A percentile compares a stretch with the other conserved stretches of the same genome.
phyloP scores from a whole-genome alignment of 257 asterid genomes.

The Craterostigma plantagineum region DNA sequence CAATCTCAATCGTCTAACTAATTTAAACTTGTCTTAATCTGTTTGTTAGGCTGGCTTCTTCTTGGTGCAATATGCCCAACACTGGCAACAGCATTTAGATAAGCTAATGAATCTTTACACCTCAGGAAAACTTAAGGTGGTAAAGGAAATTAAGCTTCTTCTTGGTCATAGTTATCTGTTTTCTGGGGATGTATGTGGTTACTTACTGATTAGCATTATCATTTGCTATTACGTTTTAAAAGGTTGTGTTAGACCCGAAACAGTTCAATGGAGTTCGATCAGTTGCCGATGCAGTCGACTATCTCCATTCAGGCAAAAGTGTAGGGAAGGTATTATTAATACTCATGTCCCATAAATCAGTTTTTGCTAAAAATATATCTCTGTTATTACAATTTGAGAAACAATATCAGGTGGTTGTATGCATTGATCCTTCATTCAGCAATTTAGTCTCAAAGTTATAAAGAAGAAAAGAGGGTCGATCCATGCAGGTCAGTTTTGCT shows the following conservation, averaged over 20 bases:
- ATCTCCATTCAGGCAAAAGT: constrained; percentile 90
- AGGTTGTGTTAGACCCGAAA: constrained; percentile 73
- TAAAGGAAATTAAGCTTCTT: constrained; percentile 8
- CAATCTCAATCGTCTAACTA: background rate
- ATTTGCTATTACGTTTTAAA: constrained; percentile 1
- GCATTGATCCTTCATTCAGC: constrained; percentile 51
- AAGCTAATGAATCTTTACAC: constrained; percentile 48
- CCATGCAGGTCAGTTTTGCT: too few species aligned
- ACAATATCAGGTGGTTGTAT: constrained; percentile 53
- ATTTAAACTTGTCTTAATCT: constrained; percentile 5
- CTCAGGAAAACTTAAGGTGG: constrained; percentile 73
- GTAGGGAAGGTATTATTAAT: constrained; percentile 80
- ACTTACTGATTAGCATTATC: background rate
- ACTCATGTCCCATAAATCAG: too few species aligned
- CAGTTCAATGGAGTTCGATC: constrained; percentile 51
- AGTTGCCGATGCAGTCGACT: constrained; percentile 76
- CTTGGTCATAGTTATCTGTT: background rate
- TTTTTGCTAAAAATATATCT: background rate
- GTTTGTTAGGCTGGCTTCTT: constrained; percentile 69
- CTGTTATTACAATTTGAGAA: background rate
- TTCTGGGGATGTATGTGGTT: constrained; percentile 3
- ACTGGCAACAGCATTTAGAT: constrained; percentile 82
- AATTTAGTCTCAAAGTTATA: too few species aligned
- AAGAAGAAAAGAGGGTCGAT: too few species aligned
- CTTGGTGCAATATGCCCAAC: constrained; percentile 60